Conservation (phyloP, 306 rosid genomes). For the Acacia acuminata region DNA sequence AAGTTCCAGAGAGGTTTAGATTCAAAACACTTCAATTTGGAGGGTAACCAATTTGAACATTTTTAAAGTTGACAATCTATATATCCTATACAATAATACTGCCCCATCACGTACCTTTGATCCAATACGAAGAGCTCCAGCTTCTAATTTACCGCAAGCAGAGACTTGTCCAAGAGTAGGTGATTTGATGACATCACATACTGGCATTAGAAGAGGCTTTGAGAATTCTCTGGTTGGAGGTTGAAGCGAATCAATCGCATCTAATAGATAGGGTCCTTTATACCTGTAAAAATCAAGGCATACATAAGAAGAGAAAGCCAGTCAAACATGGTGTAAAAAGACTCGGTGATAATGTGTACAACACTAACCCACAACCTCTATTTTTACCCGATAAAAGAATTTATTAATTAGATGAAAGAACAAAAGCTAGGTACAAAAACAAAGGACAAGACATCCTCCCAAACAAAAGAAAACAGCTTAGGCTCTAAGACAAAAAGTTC, state of each 20-base stretch:
- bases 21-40: slow-evolving; percentile 15
- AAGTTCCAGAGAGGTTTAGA: neutral
- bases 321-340: neutral
- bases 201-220: slow-evolving; percentile 88
- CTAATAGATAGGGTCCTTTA: slow-evolving; percentile 75
- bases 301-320: neutral
- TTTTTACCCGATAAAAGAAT: neutral
- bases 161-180: slow-evolving; percentile 74
- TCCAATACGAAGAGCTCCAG: slow-evolving; percentile 94
- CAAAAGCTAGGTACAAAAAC: neutral
- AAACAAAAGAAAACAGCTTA: neutral
- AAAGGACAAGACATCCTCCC: neutral
- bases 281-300: slow-evolving; percentile 66
- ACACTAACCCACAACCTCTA: neutral
- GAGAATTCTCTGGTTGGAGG: slow-evolving; percentile 87
- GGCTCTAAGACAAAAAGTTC: neutral
- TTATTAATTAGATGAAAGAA: neutral
- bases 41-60: slow-evolving; percentile 20
- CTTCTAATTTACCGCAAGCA: slow-evolving; percentile 93
- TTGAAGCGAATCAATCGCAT: slow-evolving; percentile 82
- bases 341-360: neutral
- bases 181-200: slow-evolving; percentile 82
- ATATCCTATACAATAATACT: neutral
- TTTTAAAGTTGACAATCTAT: slow-evolving; percentile 28
- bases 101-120: slow-evolving; percentile 61